Conservation (phyloP, 768 basidiomycete species). For the Xerocomellus chrysenteron region DNA sequence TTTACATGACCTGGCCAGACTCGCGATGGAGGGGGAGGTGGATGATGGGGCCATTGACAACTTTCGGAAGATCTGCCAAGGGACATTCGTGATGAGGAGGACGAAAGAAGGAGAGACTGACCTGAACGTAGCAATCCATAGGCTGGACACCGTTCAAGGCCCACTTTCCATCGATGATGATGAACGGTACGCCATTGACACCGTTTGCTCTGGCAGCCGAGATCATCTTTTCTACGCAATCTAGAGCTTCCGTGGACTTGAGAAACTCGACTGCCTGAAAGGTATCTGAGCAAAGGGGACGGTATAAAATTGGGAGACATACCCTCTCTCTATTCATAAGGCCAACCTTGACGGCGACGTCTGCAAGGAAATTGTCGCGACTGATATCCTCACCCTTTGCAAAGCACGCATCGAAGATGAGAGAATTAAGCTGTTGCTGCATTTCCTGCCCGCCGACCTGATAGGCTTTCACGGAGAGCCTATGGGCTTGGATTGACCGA, state of each 20-base stretch:
- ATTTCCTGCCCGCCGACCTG: slow-evolving; percentile 39
- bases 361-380: slow-evolving; percentile 33
- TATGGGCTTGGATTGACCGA: slow-evolving; percentile 42
- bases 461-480: slow-evolving; percentile 45
- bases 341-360: slow-evolving; percentile 38
- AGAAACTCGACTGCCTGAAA: slow-evolving; percentile 43
- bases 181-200: slow-evolving; percentile 53
- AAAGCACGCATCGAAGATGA: slow-evolving; percentile 42
- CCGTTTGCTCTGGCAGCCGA: slow-evolving; percentile 41
- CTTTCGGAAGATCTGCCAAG: slow-evolving; percentile 32
- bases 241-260: slow-evolving; percentile 37
- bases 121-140: slow-evolving; percentile 40
- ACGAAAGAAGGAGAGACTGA: slow-evolving; percentile 13
- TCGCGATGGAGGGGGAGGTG: neutral
- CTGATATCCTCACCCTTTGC: slow-evolving; percentile 42
- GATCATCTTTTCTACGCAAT: slow-evolving; percentile 42
- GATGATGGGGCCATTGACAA: slow-evolving; percentile 19
- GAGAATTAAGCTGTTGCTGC: slow-evolving; percentile 38
- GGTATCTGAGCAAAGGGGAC: neutral
- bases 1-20: slow-evolving; percentile 16
- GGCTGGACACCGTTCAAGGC: slow-evolving; percentile 46
- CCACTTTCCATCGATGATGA: slow-evolving; percentile 46
- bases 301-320: slow-evolving; percentile 1
- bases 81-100: neutral
- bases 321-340: slow-evolving; percentile 41